Evolutionary conservation across 768 basidiomycete genomes (phyloP).

Genomic region (Rhodotorula taiwanensis): DNA sequence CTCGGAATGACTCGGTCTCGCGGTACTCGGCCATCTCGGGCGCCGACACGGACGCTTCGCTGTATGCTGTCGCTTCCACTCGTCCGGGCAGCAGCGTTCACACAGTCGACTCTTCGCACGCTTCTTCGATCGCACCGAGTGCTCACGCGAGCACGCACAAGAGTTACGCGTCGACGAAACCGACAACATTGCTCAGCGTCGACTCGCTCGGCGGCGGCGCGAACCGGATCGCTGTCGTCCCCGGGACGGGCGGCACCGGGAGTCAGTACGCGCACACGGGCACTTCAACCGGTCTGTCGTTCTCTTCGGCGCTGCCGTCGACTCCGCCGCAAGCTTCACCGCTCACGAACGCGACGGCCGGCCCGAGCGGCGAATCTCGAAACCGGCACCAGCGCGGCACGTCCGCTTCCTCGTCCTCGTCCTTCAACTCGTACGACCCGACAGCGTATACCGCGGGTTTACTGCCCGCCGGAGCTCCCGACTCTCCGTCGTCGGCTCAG

Average conservation of each 20-base stretch:
- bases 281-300: not conserved
- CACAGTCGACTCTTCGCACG: conserved; percentile 41
- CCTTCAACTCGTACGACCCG: not conserved
- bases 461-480: not conserved
- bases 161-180: conserved; percentile 64
- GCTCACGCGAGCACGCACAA: conserved; percentile 59
- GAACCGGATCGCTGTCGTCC: conserved; percentile 47
- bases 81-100: conserved; percentile 61
- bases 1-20: not conserved
- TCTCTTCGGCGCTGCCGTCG: conserved; percentile 51
- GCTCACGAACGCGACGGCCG: not conserved
- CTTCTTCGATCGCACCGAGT: conserved; percentile 61
- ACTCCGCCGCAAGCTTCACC: not conserved
- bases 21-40: conserved; percentile 45
- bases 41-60: conserved; percentile 90
- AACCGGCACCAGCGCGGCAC: not conserved
- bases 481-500: not conserved
- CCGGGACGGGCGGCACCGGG: conserved; percentile 45
- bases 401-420: conserved; percentile 9
- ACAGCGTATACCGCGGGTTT: not conserved
- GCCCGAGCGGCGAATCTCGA: not conserved
- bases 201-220: conserved; percentile 54
- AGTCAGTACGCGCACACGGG: not conserved
- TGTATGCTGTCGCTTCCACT: conserved; percentile 80
- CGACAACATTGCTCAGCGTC: conserved; percentile 85